Evolutionary conservation across 1,284 basidiomycete species (phyloP).

Genomic region (Cystobasidium slooffiae): DNA sequence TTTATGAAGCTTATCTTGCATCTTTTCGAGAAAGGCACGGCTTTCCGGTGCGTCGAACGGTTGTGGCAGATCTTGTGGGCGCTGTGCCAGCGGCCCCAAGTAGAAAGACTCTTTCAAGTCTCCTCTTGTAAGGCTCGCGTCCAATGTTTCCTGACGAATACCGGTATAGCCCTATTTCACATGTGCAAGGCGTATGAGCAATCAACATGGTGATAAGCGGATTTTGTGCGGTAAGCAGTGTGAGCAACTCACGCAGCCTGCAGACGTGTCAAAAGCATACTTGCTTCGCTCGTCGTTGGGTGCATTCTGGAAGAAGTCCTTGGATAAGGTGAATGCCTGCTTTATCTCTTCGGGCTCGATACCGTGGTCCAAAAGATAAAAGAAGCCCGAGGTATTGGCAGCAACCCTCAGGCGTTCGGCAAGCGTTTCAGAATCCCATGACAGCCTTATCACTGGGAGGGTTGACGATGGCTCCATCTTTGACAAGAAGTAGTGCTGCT

Average conservation of each 20-base stretch:
- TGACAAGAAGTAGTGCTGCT: neutral
- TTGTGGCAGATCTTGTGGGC: conserved; percentile 10
- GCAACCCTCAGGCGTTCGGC: conserved; percentile 1
- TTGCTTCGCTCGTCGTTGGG: neutral
- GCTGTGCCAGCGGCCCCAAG: conserved; percentile 4
- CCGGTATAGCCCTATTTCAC: conserved; percentile 31
- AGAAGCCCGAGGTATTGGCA: conserved; percentile 20
- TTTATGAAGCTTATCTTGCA: conserved; percentile 29
- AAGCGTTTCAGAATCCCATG: conserved; percentile 3
- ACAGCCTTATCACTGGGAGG: conserved; percentile 24
- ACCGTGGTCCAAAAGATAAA: conserved; percentile 39
- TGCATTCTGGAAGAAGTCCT: conserved; percentile 17
- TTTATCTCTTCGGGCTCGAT: conserved; percentile 9
- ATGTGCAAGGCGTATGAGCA: neutral
- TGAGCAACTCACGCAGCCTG: conserved; percentile 11
- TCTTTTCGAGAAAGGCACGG: neutral
- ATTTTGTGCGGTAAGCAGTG: neutral
- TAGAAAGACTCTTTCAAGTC: conserved; percentile 39
- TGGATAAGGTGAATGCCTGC: conserved; percentile 9
- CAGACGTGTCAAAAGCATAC: conserved; percentile 20
- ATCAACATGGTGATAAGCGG: neutral
- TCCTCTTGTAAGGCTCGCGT: conserved; percentile 18
- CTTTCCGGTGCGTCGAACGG: conserved; percentile 5
- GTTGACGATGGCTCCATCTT: neutral
- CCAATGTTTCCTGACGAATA: conserved; percentile 31